A percentile compares a stretch with the other conserved stretches of the same genome.
phyloP scores from a whole-genome alignment of 768 basidiomycete genomes.

The Kwoniella dendrophila region DNA sequence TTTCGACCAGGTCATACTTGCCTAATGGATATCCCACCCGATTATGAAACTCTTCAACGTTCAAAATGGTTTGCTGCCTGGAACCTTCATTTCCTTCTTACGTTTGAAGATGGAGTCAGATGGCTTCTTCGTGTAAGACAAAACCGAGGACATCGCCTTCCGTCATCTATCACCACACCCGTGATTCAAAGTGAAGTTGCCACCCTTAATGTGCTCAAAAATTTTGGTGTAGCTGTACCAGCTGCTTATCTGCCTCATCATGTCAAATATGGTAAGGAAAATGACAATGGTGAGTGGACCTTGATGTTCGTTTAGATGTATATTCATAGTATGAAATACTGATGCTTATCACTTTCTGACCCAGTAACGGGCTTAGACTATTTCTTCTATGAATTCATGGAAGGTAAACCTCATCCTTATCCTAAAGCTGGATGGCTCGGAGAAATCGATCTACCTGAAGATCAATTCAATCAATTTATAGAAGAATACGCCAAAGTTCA shows the following conservation, averaged over 20 bases:
- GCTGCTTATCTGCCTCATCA: slow-evolving; percentile 11
- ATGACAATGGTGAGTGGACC: too few relatives aligned
- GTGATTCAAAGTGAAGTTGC: slow-evolving; percentile 8
- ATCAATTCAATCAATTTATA: slow-evolving; percentile 4
- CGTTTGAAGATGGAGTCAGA: slow-evolving; percentile 16
- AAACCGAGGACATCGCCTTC: background rate
- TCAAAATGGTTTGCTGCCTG: too few relatives aligned
- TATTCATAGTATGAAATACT: background rate
- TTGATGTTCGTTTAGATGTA: background rate
- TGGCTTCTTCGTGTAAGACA: slow-evolving; percentile 11
- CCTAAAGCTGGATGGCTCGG: background rate
- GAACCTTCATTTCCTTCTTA: slow-evolving; percentile 2
- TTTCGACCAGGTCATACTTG: too few relatives aligned
- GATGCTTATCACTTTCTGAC: background rate
- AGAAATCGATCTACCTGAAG: background rate
- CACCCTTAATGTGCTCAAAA: slow-evolving; percentile 4
- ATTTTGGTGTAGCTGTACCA: background rate
- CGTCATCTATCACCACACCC: background rate
- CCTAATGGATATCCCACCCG: too few relatives aligned
- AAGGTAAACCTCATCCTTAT: background rate
- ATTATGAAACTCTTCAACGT: too few relatives aligned
- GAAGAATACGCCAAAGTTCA: slow-evolving; percentile 4
- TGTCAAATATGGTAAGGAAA: background rate
- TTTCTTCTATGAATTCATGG: slow-evolving; percentile 14
- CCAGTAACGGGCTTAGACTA: slow-evolving; percentile 17